Percentiles rank a stretch among this genome's conserved stretches.
Evolutionary conservation across 352 stramenopile genomes (phyloP).

Genomic region (Pythium phragmiticola): DNA sequence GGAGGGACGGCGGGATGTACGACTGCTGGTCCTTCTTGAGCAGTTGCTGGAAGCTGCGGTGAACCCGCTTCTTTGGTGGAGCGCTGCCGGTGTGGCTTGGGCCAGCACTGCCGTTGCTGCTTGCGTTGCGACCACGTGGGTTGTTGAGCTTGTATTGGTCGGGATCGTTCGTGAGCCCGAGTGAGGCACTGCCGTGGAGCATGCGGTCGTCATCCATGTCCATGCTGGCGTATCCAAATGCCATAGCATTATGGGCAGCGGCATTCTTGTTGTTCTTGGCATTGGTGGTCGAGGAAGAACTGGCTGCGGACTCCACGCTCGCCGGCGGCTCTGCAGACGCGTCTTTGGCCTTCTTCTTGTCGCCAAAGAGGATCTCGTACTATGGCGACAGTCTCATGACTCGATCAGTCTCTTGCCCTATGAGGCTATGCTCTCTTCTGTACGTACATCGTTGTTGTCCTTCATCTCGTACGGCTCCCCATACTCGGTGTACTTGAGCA

Average conservation of each 20-base stretch:
- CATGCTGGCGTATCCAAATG: conserved; percentile 43
- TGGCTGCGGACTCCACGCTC: conserved; percentile 19
- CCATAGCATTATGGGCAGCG: conserved; percentile 9
- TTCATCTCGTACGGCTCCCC: conserved; percentile 81
- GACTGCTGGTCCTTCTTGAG: conserved; percentile 72
- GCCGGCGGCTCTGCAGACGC: conserved; percentile 28
- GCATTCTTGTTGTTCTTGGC: conserved; percentile 36
- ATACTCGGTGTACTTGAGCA: conserved; percentile 88
- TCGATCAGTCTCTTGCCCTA: conserved; percentile 40
- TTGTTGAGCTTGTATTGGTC: conserved; percentile 71
- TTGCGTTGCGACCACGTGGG: conserved; percentile 9
- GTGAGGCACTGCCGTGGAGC: conserved; percentile 34
- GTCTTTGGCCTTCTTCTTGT: conserved; percentile 76
- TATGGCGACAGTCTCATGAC: conserved; percentile 22
- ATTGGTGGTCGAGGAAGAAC: conserved; percentile 25
- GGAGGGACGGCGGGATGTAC: conserved; percentile 63
- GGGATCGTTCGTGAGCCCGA: conserved; percentile 63
- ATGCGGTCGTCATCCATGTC: conserved; percentile 26
- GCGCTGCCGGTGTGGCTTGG: conserved; percentile 30
- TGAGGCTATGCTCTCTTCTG: too few relatives aligned
- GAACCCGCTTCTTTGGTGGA: conserved; percentile 57
- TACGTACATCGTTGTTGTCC: conserved; percentile 78
- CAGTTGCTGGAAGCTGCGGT: conserved; percentile 75
- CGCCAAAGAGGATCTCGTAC: conserved; percentile 84
- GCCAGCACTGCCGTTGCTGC: background rate